Conservation (phyloP, 1,139 yeast genomes). For the Blastobotrys ciferrii region DNA sequence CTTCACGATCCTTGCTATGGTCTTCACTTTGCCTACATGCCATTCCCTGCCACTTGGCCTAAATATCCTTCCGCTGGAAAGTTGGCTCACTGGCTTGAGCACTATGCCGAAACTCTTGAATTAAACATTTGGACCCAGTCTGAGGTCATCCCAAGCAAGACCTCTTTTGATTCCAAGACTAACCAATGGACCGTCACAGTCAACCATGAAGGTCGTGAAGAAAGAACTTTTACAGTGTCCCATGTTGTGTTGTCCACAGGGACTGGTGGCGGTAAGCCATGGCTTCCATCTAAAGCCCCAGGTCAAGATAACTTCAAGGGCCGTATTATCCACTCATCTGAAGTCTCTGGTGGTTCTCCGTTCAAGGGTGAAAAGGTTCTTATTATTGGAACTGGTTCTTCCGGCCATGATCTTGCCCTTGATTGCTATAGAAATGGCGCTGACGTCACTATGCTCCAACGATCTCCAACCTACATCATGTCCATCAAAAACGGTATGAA, state of each 20-base stretch:
- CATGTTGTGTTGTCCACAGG: constrained; percentile 46
- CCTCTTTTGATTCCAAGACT: constrained; percentile 35
- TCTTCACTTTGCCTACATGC: constrained; percentile 43
- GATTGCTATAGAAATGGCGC: constrained; percentile 46
- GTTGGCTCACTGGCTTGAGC: constrained; percentile 44
- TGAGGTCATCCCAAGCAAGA: constrained; percentile 30
- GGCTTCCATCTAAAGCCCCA: constrained; percentile 38
- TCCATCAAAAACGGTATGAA: constrained; percentile 39
- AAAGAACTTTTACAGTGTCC: constrained; percentile 26
- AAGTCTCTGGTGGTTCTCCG: constrained; percentile 24
- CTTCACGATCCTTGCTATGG: constrained; percentile 47
- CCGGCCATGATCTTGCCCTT: constrained; percentile 47
- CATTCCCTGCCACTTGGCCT: constrained; percentile 45
- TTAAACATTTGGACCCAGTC: constrained; percentile 41
- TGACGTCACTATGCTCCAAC: constrained; percentile 44
- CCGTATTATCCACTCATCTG: constrained; percentile 42
- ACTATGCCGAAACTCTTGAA: constrained; percentile 42
- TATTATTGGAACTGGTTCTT: constrained; percentile 46
- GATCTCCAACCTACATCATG: constrained; percentile 45
- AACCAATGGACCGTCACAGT: constrained; percentile 40
- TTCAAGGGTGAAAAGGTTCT: constrained; percentile 43
- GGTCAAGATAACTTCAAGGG: constrained; percentile 43
- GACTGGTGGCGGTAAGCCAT: constrained; percentile 43
- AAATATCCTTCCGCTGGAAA: constrained; percentile 46
- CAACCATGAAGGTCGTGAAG: constrained; percentile 18